Evolutionary conservation across 2,329 filamentous ascomycete genomes (phyloP), one percentile per base, ranked within the genome.

Genomic region (Magnaporthiopsis rhizophila): DNA sequence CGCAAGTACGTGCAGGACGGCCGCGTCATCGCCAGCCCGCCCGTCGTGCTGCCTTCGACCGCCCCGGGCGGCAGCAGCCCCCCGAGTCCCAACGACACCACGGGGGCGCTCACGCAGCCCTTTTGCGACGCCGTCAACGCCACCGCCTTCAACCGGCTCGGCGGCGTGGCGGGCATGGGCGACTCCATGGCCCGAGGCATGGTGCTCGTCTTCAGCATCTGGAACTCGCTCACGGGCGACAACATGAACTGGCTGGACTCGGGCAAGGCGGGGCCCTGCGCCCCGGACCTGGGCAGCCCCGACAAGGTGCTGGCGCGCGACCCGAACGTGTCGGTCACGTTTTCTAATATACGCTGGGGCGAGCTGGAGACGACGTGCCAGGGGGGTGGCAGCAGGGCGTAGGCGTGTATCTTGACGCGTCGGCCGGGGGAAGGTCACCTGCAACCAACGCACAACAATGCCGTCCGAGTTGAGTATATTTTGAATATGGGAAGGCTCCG

Each of bases 161-260:
- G 72, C 45, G 74, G 69, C 8, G 69, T 67, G 38, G 58, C 65
- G 61, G 68, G 67, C 8, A 73, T 72, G 68, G 71, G 67, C 65
- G 66, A 77, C 28, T 75, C 81, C 0, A 71, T 83, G 64, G 72
- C 69, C 28, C 74, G 80, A 18, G 81, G 79, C 60, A 84, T 84
- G 82, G 82, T 83, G 2, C 74, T 84, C 32, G 77, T 79, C 15
- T 77, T 86, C 67, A 79, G 78, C 70, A 78, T 86, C 66, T 86
- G 83, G 83, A 83, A 82, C 74, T 82, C 84, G 66, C 18, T 53
- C 6, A 74, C 78, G 15, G 70, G 76, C 15, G 77, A 77, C 58
- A 81, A 78, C 66, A 86, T 86, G 84, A 77, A 80, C 58, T 86
- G 84, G 84, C 76, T 86, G 12, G 83, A 86, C 68, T 73, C 76